These are phyloP conservation scores for Tetracladium maxilliforme DNA, from an alignment of 2,329 filamentous ascomycete species.

Conservation along the genomic window DNA sequence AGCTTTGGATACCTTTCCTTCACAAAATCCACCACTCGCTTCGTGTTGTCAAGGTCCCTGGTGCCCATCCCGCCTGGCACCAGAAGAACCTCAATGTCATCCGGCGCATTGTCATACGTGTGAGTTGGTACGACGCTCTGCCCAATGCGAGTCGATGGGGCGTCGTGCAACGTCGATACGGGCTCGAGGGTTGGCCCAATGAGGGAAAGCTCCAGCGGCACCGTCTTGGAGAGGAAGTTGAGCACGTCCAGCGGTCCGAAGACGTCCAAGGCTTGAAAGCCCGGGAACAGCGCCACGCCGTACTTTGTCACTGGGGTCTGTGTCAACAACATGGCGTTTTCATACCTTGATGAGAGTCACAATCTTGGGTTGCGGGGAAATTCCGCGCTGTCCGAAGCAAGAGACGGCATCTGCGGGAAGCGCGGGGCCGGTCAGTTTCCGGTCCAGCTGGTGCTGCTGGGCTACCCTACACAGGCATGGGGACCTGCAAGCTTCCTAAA, in stretches of 20 bases:
- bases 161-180: slow-evolving; percentile 6
- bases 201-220: slow-evolving; percentile 10
- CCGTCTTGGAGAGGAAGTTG: slow-evolving; percentile 8
- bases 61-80: slow-evolving; percentile 47
- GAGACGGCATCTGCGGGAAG: too few relatives aligned
- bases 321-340: too few relatives aligned
- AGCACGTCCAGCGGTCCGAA: slow-evolving; percentile 15
- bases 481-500: too few relatives aligned
- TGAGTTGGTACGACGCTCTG: slow-evolving; percentile 8
- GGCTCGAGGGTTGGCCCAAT: slow-evolving; percentile 10
- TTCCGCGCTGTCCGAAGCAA: too few relatives aligned
- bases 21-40: slow-evolving; percentile 34
- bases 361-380: too few relatives aligned
- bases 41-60: slow-evolving; percentile 14
- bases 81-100: slow-evolving; percentile 46
- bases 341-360: too few relatives aligned
- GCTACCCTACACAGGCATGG: too few relatives aligned
- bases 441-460: too few relatives aligned
- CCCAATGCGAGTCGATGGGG: slow-evolving; percentile 7
- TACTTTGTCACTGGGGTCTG: too few relatives aligned
- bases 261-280: slow-evolving; percentile 13
- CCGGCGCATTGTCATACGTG: slow-evolving; percentile 8
- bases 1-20: slow-evolving; percentile 26
- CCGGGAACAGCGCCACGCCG: slow-evolving; percentile 11
- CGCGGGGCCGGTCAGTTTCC: too few relatives aligned